Conservation (phyloP, 129 eudicot genomes). For the Centrapalus pauciflorus region DNA sequence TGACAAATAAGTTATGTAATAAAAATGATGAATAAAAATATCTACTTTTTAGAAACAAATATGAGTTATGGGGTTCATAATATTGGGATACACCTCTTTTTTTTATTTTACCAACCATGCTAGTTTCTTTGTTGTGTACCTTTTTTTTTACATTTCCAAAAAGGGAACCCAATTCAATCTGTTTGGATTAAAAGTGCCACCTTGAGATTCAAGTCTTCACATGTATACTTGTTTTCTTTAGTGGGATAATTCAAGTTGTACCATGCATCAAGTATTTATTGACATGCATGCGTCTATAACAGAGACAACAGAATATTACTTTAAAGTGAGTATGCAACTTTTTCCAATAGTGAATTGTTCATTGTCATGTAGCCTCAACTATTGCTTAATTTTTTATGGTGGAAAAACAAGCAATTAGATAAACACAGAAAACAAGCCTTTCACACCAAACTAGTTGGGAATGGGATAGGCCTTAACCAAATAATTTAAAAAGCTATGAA, state of each 20-base stretch:
- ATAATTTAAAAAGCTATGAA: neutral
- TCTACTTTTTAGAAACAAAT: too few relatives aligned
- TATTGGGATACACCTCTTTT: too few relatives aligned
- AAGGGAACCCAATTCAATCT: too few relatives aligned
- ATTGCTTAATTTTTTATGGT: too few relatives aligned
- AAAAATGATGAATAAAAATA: too few relatives aligned
- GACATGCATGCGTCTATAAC: neutral
- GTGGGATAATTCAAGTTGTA: neutral
- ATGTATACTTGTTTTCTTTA: neutral
- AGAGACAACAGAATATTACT: neutral
- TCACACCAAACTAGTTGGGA: neutral
- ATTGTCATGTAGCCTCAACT: too few relatives aligned
- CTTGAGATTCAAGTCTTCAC: neutral
- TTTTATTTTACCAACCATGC: too few relatives aligned
- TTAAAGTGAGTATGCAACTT: neutral
- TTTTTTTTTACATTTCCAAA: too few relatives aligned
- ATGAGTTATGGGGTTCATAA: too few relatives aligned
- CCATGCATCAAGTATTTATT: neutral
- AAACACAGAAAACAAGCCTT: neutral
- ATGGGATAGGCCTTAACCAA: neutral
- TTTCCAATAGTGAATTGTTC: neutral
- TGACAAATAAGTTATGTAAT: too few relatives aligned
- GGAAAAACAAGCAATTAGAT: neutral
- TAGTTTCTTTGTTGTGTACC: too few relatives aligned
- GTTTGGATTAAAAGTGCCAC: too few relatives aligned